Evolutionary conservation across 2,329 filamentous ascomycete genomes (phyloP).

Genomic region (Paradendryphiella salina): DNA sequence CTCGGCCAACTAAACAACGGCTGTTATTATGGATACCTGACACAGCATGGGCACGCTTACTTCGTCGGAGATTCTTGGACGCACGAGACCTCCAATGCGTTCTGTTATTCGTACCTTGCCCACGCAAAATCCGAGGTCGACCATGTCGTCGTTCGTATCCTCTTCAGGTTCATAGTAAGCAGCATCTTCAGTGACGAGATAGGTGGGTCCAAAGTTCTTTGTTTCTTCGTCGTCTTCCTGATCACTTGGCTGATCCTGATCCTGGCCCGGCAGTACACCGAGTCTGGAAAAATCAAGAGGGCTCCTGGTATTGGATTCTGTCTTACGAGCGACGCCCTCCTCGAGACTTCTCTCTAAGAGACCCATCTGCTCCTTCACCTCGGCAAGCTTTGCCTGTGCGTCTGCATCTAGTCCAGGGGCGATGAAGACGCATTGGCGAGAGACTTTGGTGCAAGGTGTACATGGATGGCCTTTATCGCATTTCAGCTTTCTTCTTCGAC

Average conservation of each 20-base stretch:
- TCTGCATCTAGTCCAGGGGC: conserved; percentile 69
- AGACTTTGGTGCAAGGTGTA: conserved; percentile 62
- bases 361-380: conserved; percentile 79
- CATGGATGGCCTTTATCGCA: conserved; percentile 76
- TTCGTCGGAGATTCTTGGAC: conserved; percentile 72
- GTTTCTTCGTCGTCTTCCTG: conserved; percentile 61
- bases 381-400: conserved; percentile 69
- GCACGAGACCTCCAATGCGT: conserved; percentile 71
- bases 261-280: conserved; percentile 39
- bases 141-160: conserved; percentile 68
- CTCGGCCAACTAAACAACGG: conserved; percentile 32
- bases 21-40: conserved; percentile 2
- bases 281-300: conserved; percentile 1
- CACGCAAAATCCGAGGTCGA: conserved; percentile 72
- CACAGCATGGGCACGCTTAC: conserved; percentile 47
- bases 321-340: conserved; percentile 63
- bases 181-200: conserved; percentile 65
- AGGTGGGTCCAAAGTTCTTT: conserved; percentile 63
- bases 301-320: conserved; percentile 11
- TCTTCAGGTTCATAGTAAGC: conserved; percentile 67
- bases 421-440: conserved; percentile 64
- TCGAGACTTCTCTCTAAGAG: conserved; percentile 71
- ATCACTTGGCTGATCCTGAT: conserved; percentile 56
- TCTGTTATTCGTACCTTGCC: conserved; percentile 75
- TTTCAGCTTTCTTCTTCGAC: conserved; percentile 72